These are phyloP conservation scores for Trichoderma gamsii DNA, from an alignment of 495 filamentous ascomycete genomes.

Conservation along the genomic window DNA sequence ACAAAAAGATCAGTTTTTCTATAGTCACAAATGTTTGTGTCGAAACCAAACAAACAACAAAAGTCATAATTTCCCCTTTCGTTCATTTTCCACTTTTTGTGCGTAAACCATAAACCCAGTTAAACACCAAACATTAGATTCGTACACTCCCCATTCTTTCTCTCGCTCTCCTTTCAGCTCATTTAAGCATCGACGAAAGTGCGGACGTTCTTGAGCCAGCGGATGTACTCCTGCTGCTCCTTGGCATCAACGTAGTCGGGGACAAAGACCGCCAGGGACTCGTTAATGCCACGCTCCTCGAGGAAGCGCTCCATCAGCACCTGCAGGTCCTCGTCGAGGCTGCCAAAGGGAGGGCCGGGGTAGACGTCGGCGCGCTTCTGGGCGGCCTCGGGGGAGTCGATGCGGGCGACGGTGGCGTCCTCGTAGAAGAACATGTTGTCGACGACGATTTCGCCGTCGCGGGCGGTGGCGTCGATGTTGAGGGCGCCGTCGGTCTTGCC, in stretches of 20 bases:
- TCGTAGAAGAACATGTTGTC: constrained; percentile 87
- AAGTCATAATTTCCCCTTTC: background rate
- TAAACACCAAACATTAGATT: background rate
- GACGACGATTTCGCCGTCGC: constrained; percentile 81
- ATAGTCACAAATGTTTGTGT: background rate
- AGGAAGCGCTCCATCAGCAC: constrained; percentile 86
- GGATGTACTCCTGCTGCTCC: constrained; percentile 96
- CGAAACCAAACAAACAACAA: too few species aligned
- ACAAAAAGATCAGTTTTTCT: background rate
- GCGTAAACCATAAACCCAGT: background rate
- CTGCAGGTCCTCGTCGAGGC: constrained; percentile 93
- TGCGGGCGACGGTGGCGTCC: constrained; percentile 62
- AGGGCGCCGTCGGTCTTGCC: constrained; percentile 65
- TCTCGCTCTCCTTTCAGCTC: background rate
- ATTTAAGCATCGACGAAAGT: constrained; percentile 62
- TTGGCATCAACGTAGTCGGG: constrained; percentile 97
- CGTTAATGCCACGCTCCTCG: constrained; percentile 88
- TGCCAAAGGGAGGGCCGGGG: constrained; percentile 86
- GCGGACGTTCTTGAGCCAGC: constrained; percentile 84
- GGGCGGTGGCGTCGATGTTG: constrained; percentile 76
- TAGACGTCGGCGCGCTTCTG: constrained; percentile 65
- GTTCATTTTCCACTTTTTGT: background rate
- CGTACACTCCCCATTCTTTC: constrained; percentile 9
- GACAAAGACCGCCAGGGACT: constrained; percentile 78
- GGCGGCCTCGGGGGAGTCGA: constrained; percentile 37